Conservation (phyloP, 129 eudicot genomes). For the Heracleum sosnowskyi region DNA sequence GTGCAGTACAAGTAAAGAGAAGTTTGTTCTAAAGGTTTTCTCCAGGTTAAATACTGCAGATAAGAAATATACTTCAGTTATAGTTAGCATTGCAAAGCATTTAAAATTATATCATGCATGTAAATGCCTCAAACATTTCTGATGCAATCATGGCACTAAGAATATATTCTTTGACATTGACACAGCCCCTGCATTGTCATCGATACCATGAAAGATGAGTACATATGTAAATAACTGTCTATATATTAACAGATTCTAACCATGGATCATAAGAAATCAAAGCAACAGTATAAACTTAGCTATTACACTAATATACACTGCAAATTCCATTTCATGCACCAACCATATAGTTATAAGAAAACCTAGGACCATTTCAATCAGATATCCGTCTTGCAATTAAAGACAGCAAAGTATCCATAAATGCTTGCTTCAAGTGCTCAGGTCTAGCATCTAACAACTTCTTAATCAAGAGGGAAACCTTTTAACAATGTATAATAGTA, state of each 20-base stretch:
- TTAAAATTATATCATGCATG: neutral
- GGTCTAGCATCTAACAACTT: neutral
- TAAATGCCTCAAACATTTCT: neutral
- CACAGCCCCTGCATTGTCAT: constrained; percentile 2
- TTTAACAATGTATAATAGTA: neutral
- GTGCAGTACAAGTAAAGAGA: constrained; percentile 82
- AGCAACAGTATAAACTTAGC: neutral
- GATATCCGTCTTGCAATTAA: neutral
- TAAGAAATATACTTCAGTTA: constrained; percentile 12
- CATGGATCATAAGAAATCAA: neutral
- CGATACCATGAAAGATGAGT: neutral
- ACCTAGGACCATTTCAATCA: neutral
- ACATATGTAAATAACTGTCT: neutral
- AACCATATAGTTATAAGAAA: neutral
- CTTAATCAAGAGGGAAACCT: neutral
- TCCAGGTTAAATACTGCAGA: constrained; percentile 87
- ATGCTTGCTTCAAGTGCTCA: neutral
- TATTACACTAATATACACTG: neutral
- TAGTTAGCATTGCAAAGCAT: neutral
- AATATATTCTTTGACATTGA: neutral
- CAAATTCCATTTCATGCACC: neutral
- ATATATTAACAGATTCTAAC: neutral
- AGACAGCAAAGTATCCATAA: neutral
- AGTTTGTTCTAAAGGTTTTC: constrained; percentile 83
- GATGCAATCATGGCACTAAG: neutral